Evolutionary conservation across 2,329 filamentous ascomycete genomes (phyloP).

Genomic region (Coniosporium uncinatum): DNA sequence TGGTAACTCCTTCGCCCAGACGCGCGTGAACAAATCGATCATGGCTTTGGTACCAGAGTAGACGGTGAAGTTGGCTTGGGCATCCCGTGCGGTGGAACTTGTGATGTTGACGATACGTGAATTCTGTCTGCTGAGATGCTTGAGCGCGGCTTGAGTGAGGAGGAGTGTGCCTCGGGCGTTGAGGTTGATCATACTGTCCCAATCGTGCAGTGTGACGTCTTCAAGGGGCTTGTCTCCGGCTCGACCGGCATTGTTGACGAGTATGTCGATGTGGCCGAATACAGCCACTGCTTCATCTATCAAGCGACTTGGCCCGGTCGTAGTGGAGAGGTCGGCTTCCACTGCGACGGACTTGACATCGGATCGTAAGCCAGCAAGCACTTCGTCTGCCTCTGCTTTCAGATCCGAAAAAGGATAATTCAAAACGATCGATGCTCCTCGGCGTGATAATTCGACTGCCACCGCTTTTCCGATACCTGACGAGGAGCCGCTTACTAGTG

Average conservation of each 20-base stretch:
- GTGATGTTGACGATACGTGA: slow-evolving; percentile 54
- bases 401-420: too few relatives aligned
- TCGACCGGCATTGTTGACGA: slow-evolving; percentile 35
- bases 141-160: slow-evolving; percentile 46
- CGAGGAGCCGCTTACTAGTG: slow-evolving; percentile 44
- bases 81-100: slow-evolving; percentile 44
- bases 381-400: too few relatives aligned
- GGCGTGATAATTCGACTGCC: slow-evolving; percentile 39
- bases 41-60: slow-evolving; percentile 56
- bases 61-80: slow-evolving; percentile 37
- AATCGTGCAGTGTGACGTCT: slow-evolving; percentile 43
- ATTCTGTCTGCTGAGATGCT: slow-evolving; percentile 36
- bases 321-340: too few relatives aligned
- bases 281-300: slow-evolving; percentile 11
- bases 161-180: slow-evolving; percentile 51
- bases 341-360: too few relatives aligned
- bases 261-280: slow-evolving; percentile 35
- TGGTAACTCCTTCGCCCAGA: slow-evolving; percentile 53
- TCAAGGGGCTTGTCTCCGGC: slow-evolving; percentile 17
- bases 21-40: slow-evolving; percentile 52
- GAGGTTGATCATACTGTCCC: slow-evolving; percentile 47
- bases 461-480: slow-evolving; percentile 43
- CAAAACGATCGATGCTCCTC: too few relatives aligned
- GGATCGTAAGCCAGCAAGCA: too few relatives aligned
- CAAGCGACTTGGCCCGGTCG: too few relatives aligned